Percentiles rank a stretch among this genome's conserved stretches.
phyloP scores from a whole-genome alignment of 176 grass and related monocot species.

The Triticum timopheevii region DNA sequence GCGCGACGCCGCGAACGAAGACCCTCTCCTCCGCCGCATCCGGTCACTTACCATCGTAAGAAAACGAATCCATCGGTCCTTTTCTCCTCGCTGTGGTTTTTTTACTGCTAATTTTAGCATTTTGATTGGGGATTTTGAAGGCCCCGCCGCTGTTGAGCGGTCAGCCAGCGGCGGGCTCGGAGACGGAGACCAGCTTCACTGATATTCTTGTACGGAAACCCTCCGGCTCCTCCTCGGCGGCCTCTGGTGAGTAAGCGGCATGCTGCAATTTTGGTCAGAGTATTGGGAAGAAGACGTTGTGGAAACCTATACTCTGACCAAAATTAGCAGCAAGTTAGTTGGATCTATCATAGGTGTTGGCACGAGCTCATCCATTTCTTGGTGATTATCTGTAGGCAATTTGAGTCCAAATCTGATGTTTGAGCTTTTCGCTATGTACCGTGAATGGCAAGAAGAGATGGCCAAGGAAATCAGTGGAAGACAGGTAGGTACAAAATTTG shows the following conservation, averaged over 20 bases:
- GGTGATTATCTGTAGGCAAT: slow-evolving; percentile 45
- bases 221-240: slow-evolving; percentile 32
- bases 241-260: slow-evolving; percentile 17
- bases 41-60: slow-evolving; percentile 54
- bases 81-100: neutral
- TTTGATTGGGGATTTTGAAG: slow-evolving; percentile 31
- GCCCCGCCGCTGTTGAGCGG: slow-evolving; percentile 58
- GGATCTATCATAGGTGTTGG: neutral
- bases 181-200: slow-evolving; percentile 62
- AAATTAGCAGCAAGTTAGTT: neutral
- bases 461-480: slow-evolving; percentile 72
- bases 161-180: slow-evolving; percentile 23
- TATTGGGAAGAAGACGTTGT: neutral
- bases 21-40: slow-evolving; percentile 56
- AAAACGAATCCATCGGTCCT: neutral
- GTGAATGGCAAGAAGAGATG: slow-evolving; percentile 87
- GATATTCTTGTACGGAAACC: slow-evolving; percentile 70
- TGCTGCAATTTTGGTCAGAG: neutral
- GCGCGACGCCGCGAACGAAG: slow-evolving; percentile 29
- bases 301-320: neutral
- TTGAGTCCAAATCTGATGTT: slow-evolving; percentile 73
- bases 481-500: slow-evolving; percentile 46
- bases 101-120: neutral
- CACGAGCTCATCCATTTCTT: slow-evolving; percentile 8
- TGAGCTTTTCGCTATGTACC: slow-evolving; percentile 77